Evolutionary conservation across 116 monocot species (phyloP).

Genomic region (Dioscorea cayenensis): DNA sequence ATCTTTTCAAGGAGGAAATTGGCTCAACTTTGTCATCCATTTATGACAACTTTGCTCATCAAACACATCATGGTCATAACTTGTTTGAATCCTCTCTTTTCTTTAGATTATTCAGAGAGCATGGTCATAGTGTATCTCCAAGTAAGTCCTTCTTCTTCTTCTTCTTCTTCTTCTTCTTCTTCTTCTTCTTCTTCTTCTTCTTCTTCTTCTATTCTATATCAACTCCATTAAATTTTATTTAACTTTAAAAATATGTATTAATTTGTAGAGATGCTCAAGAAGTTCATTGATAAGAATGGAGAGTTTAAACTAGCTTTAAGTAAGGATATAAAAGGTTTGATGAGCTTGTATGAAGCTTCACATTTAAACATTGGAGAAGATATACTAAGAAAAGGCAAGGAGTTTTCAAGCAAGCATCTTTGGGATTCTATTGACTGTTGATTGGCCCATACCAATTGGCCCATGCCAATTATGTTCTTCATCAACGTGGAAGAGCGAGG

Average conservation of each 20-base stretch:
- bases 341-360: constrained; percentile 47
- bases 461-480: too few relatives aligned
- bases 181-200: background rate
- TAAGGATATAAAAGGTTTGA: constrained; percentile 25
- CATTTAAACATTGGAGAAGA: constrained; percentile 27
- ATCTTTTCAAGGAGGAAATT: constrained; percentile 11
- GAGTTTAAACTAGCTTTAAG: constrained; percentile 9
- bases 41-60: background rate
- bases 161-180: too few relatives aligned
- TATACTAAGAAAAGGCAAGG: constrained; percentile 19
- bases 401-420: constrained; percentile 19
- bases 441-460: too few relatives aligned
- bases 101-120: constrained; percentile 7
- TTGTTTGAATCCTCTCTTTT: background rate
- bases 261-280: constrained; percentile 20
- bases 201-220: too few relatives aligned
- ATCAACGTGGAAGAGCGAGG: too few relatives aligned
- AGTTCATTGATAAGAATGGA: constrained; percentile 20
- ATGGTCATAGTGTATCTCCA: constrained; percentile 1
- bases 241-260: background rate
- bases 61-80: too few relatives aligned
- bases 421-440: background rate
- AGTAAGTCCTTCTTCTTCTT: constrained; percentile 1
- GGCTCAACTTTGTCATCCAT: background rate
- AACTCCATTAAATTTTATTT: background rate